A percentile compares a stretch with the other conserved stretches of the same genome.
phyloP scores from a whole-genome alignment of 148 eudicot genomes.

The Polygonum aviculare region DNA sequence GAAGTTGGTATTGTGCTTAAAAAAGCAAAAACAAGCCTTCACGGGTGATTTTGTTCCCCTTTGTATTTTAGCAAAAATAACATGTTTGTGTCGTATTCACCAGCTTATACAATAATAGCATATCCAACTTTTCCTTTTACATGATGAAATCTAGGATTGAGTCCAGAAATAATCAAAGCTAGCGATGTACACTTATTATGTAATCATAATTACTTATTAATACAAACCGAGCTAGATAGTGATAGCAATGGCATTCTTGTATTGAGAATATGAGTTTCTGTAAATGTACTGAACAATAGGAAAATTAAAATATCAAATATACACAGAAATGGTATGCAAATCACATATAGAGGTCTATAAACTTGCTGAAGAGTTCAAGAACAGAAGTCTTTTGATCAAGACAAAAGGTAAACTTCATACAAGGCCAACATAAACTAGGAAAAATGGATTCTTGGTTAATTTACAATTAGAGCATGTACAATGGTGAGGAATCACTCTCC shows the following conservation, averaged over 20 bases:
- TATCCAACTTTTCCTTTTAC: neutral
- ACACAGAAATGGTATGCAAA: too few relatives aligned
- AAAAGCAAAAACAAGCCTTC: constrained; percentile 1
- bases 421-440: neutral
- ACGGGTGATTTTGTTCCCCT: constrained; percentile 8
- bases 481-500: too few relatives aligned
- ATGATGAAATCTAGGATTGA: neutral
- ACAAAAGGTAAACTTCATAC: too few relatives aligned
- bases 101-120: neutral
- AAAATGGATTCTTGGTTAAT: neutral
- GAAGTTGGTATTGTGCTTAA: neutral
- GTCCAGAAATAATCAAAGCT: neutral
- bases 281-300: too few relatives aligned
- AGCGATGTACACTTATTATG: neutral
- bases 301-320: too few relatives aligned
- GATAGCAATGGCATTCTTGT: too few relatives aligned
- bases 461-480: too few relatives aligned
- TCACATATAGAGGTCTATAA: neutral
- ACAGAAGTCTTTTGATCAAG: neutral
- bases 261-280: too few relatives aligned
- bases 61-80: neutral
- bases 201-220: neutral
- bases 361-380: neutral
- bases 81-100: neutral
- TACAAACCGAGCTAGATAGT: too few relatives aligned